Conservation (phyloP, 257 asterid genomes). For the Solanum sitiens region DNA sequence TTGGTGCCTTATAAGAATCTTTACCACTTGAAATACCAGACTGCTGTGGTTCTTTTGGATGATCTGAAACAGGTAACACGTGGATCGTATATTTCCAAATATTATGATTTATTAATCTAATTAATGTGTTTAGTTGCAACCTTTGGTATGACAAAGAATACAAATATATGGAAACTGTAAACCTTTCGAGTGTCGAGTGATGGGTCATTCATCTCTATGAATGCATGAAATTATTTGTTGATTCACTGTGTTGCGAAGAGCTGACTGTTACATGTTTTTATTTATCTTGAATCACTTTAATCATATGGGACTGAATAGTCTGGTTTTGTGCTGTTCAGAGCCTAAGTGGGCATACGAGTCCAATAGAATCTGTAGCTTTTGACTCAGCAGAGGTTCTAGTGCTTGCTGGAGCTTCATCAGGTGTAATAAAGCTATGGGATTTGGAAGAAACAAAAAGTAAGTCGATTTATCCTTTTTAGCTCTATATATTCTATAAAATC, state of each 20-base stretch:
- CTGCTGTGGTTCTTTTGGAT: background rate
- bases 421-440: conserved; percentile 95
- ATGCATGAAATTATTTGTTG: background rate
- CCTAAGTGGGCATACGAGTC: conserved; percentile 85
- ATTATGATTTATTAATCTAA: background rate
- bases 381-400: conserved; percentile 85
- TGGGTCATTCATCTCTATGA: background rate
- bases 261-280: background rate
- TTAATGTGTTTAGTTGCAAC: background rate
- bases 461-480: conserved; percentile 7
- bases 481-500: background rate
- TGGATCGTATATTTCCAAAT: background rate
- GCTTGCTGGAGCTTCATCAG: conserved; percentile 94
- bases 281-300: background rate
- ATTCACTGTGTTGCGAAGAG: background rate
- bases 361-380: conserved; percentile 89
- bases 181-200: background rate
- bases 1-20: background rate
- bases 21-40: background rate
- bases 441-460: conserved; percentile 91
- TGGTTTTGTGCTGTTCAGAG: conserved; percentile 37
- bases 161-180: background rate
- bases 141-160: background rate
- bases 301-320: background rate
- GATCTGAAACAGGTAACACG: background rate